Evolutionary conservation across 2,329 filamentous ascomycete species (phyloP).

Genomic region (Aspergillus hiratsukae): DNA sequence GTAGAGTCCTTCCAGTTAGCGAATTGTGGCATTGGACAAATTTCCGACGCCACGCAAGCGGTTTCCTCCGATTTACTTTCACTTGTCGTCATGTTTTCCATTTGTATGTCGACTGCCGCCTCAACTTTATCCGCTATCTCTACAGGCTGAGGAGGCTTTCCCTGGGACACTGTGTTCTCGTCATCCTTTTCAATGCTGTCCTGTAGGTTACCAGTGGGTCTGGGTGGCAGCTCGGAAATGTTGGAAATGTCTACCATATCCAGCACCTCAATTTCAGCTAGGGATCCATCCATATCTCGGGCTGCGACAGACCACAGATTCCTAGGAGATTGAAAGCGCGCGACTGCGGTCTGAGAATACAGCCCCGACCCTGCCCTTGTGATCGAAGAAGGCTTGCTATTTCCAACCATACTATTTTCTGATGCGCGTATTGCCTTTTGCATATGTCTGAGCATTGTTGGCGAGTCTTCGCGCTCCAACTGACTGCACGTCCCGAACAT

Average conservation of each 20-base stretch:
- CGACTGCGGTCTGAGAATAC: slow-evolving; percentile 13
- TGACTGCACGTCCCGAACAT: slow-evolving; percentile 86
- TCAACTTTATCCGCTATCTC: neutral
- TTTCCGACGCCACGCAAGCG: neutral
- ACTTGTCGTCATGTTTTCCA: neutral
- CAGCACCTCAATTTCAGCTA: slow-evolving; percentile 60
- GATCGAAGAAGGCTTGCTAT: neutral
- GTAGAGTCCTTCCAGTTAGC: slow-evolving; percentile 59
- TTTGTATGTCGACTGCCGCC: neutral
- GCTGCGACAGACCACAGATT: slow-evolving; percentile 69
- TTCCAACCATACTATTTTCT: slow-evolving; percentile 16
- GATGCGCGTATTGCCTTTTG: slow-evolving; percentile 30
- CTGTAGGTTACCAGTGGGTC: neutral
- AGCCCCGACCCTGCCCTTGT: neutral
- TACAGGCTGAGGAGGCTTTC: neutral
- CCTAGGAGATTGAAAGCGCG: slow-evolving; percentile 26
- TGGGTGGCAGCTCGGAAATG: slow-evolving; percentile 5
- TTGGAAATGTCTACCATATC: slow-evolving; percentile 50
- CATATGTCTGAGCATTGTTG: slow-evolving; percentile 46
- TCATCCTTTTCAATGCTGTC: neutral
- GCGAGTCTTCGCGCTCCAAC: slow-evolving; percentile 67
- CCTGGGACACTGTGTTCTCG: neutral
- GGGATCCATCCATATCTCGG: slow-evolving; percentile 59
- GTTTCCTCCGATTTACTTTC: neutral
- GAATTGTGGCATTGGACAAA: slow-evolving; percentile 51